phyloP scores from a whole-genome alignment of 2,329 filamentous ascomycete genomes.

The Clarireedia homoeocarpa region DNA sequence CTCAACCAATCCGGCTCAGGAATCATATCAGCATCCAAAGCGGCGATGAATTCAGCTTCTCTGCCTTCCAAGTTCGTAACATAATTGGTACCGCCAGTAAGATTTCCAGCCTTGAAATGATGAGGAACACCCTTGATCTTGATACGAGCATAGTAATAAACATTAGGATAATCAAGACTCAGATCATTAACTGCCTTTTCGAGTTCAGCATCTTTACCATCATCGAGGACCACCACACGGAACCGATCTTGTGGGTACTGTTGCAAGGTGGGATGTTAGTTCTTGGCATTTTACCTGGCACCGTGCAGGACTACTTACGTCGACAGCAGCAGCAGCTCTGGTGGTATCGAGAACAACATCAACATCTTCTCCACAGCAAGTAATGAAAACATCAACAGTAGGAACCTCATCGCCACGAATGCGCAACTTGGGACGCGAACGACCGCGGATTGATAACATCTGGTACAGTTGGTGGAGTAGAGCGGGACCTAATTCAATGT shows the following conservation, averaged over 20 bases:
- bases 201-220: slow-evolving; percentile 41
- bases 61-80: slow-evolving; percentile 41
- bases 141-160: slow-evolving; percentile 41
- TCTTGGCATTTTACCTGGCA: not conserved
- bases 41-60: slow-evolving; percentile 47
- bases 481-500: slow-evolving; percentile 35
- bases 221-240: slow-evolving; percentile 48
- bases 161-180: slow-evolving; percentile 31
- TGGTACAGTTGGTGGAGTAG: slow-evolving; percentile 52
- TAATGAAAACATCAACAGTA: slow-evolving; percentile 49
- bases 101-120: slow-evolving; percentile 57
- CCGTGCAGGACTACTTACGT: slow-evolving; percentile 24
- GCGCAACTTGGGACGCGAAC: slow-evolving; percentile 44
- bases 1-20: slow-evolving; percentile 53
- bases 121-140: slow-evolving; percentile 31
- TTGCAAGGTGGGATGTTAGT: not conserved
- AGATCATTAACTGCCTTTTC: slow-evolving; percentile 32
- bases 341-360: slow-evolving; percentile 39
- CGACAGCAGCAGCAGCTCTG: slow-evolving; percentile 45
- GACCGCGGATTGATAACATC: slow-evolving; percentile 47
- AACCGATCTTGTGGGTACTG: slow-evolving; percentile 43
- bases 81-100: slow-evolving; percentile 51
- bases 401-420: slow-evolving; percentile 32
- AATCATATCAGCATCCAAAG: slow-evolving; percentile 62
- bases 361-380: slow-evolving; percentile 49